Evolutionary conservation across 495 filamentous ascomycete genomes (phyloP), one percentile per base, ranked within the genome.

Genomic region (Hyphodiscus hymeniophilus): DNA sequence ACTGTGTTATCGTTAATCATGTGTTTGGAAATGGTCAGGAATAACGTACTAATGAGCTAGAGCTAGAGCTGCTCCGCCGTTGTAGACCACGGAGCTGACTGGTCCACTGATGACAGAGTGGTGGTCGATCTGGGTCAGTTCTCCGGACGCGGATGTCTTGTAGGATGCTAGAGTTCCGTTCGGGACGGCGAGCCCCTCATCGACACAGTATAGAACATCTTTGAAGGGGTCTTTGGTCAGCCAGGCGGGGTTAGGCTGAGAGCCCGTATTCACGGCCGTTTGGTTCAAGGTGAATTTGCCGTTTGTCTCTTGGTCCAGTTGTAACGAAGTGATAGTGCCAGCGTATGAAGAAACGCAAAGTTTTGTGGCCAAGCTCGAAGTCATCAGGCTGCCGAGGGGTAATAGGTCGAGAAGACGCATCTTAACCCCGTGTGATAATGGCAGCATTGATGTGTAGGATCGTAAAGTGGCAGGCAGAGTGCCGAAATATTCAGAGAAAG

Each of bases 341-440:
- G 65, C 66, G 68, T 84, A 84, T 20, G 80, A 80, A 11, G 76
- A 70, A 48, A 73, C 76, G 63, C 75, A 82, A 59, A 85, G 66
- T 39, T 65, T 67, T 35, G 55, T 63, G 34, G 66, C 62, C 22
- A 61, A 62, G 23, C 61, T 55, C 15, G 48, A 38, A 33, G 48
- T 47, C 30, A 42, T 38, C 7, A 56, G 43, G 28, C 42, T 23
- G 7, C 13, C 45, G 5, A 44, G n/a, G n/a, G 41, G 3, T n/a
- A 43, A 31, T 18, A 31, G 22, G 34, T 35, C 17, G 6, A 31
- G 30, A 21, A 50, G 17, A 45, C 32, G 30, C 51, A 48, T 53
- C 12, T 38, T 23, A 30, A 22, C 11, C 18, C 16, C 17, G 22
- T 23, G 12, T 12, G 45, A 47, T 15, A 42, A 50, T 5, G 33